phyloP scores from a whole-genome alignment of 202 grass and related monocot species.

The Brachypodium distachyon region DNA sequence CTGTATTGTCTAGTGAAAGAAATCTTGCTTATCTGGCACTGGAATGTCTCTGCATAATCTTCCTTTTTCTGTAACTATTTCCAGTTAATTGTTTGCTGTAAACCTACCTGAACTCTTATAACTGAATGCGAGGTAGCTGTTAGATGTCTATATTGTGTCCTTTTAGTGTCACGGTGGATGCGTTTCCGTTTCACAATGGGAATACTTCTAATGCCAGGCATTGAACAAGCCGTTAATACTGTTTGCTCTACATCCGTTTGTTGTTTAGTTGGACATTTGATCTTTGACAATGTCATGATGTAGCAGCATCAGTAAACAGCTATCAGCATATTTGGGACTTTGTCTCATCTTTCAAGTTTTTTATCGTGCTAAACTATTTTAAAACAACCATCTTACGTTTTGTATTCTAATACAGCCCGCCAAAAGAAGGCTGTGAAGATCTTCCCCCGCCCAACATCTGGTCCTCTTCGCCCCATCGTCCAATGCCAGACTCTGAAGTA shows the following conservation, averaged over 20 bases:
- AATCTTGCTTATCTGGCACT: no score
- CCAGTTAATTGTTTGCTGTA: background rate
- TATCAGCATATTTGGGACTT: background rate
- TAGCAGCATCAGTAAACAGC: background rate
- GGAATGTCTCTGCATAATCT: no score
- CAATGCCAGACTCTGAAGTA: conserved; percentile 90
- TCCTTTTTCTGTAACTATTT: no score
- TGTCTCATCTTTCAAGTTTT: background rate
- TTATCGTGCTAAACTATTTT: background rate
- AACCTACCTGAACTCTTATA: background rate
- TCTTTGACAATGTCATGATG: background rate
- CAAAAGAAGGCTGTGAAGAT: conserved; percentile 95
- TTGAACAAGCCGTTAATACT: background rate
- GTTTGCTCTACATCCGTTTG: background rate
- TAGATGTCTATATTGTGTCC: background rate
- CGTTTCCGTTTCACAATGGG: background rate
- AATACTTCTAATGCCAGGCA: background rate
- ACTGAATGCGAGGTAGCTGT: background rate
- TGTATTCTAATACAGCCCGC: conserved; percentile 31
- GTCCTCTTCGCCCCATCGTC: conserved; percentile 68
- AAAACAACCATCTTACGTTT: background rate
- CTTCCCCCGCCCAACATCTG: conserved; percentile 90
- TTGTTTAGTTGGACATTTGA: background rate
- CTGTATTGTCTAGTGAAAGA: no score
- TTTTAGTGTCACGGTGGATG: background rate